A percentile compares a stretch with the other conserved stretches of the same genome.
phyloP scores from a whole-genome alignment of 805 yeast species.

The Yamadazyma nakazawae region DNA sequence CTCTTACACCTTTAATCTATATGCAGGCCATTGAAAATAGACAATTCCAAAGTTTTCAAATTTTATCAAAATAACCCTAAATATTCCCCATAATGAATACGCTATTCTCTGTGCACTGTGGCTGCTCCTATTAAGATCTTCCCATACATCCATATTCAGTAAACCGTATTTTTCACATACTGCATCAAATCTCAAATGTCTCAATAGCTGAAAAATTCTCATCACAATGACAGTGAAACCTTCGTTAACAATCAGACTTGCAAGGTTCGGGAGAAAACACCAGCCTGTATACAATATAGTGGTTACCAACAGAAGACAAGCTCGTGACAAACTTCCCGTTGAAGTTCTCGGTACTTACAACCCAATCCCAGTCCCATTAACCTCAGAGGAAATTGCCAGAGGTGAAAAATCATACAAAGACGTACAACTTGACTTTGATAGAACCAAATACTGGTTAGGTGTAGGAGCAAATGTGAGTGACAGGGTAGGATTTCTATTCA shows the following conservation, averaged over 20 bases:
- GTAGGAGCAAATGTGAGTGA: constrained; percentile 95
- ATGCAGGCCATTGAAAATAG: too few relatives aligned
- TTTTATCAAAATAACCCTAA: too few relatives aligned
- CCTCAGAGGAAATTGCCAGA: constrained; percentile 54
- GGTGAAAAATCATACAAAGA: constrained; percentile 70
- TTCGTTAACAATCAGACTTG: constrained; percentile 80
- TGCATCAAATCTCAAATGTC: background rate
- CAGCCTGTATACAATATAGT: constrained; percentile 91
- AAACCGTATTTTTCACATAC: background rate
- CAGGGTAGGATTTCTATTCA: constrained; percentile 70
- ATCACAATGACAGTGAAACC: constrained; percentile 11
- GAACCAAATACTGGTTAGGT: constrained; percentile 95
- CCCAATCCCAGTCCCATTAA: constrained; percentile 71
- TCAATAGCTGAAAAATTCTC: constrained; percentile 4
- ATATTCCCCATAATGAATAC: too few relatives aligned
- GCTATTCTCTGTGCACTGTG: too few relatives aligned
- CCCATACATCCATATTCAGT: background rate
- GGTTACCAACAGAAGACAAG: constrained; percentile 71
- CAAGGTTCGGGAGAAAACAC: constrained; percentile 87
- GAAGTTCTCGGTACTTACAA: constrained; percentile 94
- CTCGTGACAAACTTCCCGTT: constrained; percentile 83
- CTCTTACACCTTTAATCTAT: too few relatives aligned
- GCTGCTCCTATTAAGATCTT: background rate
- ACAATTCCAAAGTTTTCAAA: too few relatives aligned
- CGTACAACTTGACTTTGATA: constrained; percentile 76